Evolutionary conservation across 352 stramenopile species (phyloP).

Genomic region (Pythium scleroteichum): DNA sequence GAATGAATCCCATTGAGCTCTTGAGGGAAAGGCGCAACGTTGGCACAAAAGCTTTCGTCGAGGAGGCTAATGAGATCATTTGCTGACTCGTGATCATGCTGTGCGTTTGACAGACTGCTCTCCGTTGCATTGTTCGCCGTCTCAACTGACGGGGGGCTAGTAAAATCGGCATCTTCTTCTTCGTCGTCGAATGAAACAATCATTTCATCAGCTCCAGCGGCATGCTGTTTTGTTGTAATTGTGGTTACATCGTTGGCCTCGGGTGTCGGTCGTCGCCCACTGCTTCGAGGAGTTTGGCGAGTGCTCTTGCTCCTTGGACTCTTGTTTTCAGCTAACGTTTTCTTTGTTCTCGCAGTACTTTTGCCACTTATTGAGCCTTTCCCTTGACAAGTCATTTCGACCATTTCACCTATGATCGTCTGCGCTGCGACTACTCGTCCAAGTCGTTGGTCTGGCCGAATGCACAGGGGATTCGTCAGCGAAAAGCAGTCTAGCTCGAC

Average conservation of each 20-base stretch:
- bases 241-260: not conserved
- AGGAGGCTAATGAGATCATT: slow-evolving; percentile 59
- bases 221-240: not conserved
- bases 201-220: slow-evolving; percentile 23
- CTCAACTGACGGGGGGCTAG: no score
- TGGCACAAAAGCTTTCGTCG: slow-evolving; percentile 44
- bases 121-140: no score
- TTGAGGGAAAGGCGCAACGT: no score
- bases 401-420: slow-evolving; percentile 76
- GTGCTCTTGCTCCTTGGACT: not conserved
- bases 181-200: slow-evolving; percentile 1
- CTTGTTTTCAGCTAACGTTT: not conserved
- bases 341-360: not conserved
- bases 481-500: slow-evolving; percentile 60
- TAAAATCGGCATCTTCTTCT: not conserved
- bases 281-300: no score
- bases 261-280: no score
- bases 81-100: slow-evolving; percentile 18
- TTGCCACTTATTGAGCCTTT: no score
- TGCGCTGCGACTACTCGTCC: slow-evolving; percentile 69
- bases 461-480: slow-evolving; percentile 55
- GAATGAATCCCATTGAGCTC: no score
- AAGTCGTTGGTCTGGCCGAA: slow-evolving; percentile 70
- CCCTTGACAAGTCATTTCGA: slow-evolving; percentile 32
- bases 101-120: no score